Conservation (phyloP, 2,329 filamentous ascomycete genomes). For the Arthrobotrys musiformis region DNA sequence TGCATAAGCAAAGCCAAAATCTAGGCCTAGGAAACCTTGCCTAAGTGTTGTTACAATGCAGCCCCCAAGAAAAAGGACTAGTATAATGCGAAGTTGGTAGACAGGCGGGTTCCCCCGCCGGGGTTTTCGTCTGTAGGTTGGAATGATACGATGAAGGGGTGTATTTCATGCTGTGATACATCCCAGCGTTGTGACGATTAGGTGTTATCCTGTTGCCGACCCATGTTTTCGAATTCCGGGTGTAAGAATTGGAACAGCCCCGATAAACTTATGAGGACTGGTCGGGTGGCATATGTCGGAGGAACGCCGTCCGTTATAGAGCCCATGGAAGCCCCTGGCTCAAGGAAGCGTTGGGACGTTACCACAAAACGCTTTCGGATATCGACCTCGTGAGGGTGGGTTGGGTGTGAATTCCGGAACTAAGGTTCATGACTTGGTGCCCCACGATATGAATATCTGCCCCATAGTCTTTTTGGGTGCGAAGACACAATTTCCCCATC, state of each 20-base stretch:
- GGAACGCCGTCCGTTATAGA: not conserved
- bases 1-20: not conserved
- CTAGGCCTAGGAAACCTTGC: not conserved
- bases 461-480: not conserved
- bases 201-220: not conserved
- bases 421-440: not conserved
- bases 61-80: not conserved
- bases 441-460: not conserved
- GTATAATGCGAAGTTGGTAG: not conserved
- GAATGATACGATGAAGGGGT: not conserved
- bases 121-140: not conserved
- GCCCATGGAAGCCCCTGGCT: not conserved
- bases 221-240: not conserved
- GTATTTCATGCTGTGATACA: not conserved
- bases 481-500: no score
- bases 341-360: not conserved
- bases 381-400: not conserved
- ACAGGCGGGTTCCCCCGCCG: not conserved
- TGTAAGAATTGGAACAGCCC: not conserved
- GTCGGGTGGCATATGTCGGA: not conserved
- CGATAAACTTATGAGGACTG: not conserved
- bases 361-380: not conserved
- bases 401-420: not conserved
- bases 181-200: not conserved
- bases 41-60: constrained; percentile 1